Evolutionary conservation across 768 basidiomycete species (phyloP), one percentile per base, ranked within the genome.

Genomic region (Tephrocybe rancida): DNA sequence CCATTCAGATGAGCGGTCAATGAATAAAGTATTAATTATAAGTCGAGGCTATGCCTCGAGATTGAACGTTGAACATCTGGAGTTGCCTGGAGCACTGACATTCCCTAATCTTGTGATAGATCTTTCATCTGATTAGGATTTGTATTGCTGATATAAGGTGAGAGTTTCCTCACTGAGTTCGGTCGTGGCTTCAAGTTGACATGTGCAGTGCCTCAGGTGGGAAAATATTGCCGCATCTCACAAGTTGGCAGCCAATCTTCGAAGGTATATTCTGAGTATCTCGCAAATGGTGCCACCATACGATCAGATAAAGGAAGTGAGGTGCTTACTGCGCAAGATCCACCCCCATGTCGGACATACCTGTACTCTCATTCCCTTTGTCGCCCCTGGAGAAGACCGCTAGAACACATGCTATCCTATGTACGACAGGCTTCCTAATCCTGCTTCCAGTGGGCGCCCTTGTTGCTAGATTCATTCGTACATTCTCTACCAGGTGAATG

Each of bases 401-500:
- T 13, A 72, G 64, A 50, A 75, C 65, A 26, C 86, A 88, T 64
- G 86, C 76, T 21, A 66, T 81, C 32, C 67, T 86, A 9, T 78
- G 75, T 57, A 64, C 77, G 0, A 67, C 74, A 29, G 85, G 82
- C 18, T 62, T 64, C 37, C 67, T 86, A 44, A 67, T 85, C 45
- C 59, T 87, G 16, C 73, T 88, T 8, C 86, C 85, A 3, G 52
- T 81, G 26, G 85, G 86, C n/a, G 76, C 73, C 10, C 67, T 87
- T 56, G 67, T 83, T 38, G 79, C 81, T 24, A 75, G 85, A 54
- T 84, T 78, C 57, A 62, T 74, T 13, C 74, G 85, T 45, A 85
- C 82, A 7, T 79, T 76, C 57, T 79, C 72, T 22, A 68, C 65
- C 34, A 69, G 61, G 75, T 83, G 64, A 64, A 75, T 66, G 34